Evolutionary conservation across 306 rosid species (phyloP).

Genomic region (Cucumis hystrix): DNA sequence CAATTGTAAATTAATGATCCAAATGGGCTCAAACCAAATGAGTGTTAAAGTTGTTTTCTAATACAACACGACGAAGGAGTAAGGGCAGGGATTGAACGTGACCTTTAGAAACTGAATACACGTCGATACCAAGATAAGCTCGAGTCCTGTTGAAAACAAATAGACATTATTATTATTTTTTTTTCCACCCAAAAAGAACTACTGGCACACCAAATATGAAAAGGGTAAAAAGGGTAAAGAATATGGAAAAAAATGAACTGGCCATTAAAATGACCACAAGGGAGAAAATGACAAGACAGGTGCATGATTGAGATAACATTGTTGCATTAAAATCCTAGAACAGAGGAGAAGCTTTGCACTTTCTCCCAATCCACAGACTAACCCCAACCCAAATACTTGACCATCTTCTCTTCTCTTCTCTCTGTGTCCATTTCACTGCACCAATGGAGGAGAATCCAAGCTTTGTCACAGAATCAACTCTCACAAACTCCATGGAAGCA

Average conservation of each 20-base stretch:
- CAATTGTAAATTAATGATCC: not conserved
- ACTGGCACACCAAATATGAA: not conserved
- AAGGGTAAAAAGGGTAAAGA: not conserved
- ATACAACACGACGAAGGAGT: too few species aligned
- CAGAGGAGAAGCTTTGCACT: not conserved
- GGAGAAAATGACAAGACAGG: not conserved
- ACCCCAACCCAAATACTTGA: not conserved
- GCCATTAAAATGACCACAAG: not conserved
- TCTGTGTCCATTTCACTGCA: not conserved
- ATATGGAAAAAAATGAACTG: not conserved
- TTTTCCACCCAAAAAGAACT: not conserved
- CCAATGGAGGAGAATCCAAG: slow-evolving; percentile 39
- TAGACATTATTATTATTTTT: too few species aligned
- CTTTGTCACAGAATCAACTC: slow-evolving; percentile 10
- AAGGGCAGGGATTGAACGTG: too few species aligned
- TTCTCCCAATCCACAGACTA: not conserved
- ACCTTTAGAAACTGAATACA: too few species aligned
- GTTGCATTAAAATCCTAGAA: not conserved
- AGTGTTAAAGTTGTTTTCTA: not conserved
- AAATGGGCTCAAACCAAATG: not conserved
- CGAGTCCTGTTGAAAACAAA: not conserved
- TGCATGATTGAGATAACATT: slow-evolving; percentile 1
- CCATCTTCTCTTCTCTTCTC: not conserved
- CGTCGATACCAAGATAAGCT: too few species aligned
- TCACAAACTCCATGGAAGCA: slow-evolving; percentile 19